These are phyloP conservation scores for Penicillium capsulatum DNA, from an alignment of 2,329 filamentous ascomycete genomes.

Conservation along the genomic window DNA sequence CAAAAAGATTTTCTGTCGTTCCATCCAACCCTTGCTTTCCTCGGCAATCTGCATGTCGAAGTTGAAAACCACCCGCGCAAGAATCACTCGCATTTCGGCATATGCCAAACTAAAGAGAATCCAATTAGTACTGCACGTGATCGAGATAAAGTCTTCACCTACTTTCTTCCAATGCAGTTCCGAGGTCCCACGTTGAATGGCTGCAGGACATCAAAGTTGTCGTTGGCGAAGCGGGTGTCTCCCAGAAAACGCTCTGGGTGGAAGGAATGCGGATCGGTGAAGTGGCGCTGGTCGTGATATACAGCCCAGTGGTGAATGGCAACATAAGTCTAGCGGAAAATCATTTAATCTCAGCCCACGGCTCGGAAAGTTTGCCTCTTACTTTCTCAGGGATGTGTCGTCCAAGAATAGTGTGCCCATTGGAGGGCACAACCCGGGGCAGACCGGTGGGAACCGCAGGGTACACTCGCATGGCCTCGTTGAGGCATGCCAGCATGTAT, in stretches of 20 bases:
- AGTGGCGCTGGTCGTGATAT: slow-evolving; percentile 30
- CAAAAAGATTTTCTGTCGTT: slow-evolving; percentile 36
- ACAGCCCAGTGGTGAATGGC: slow-evolving; percentile 44
- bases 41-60: slow-evolving; percentile 47
- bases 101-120: slow-evolving; percentile 43
- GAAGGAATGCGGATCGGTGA: slow-evolving; percentile 9
- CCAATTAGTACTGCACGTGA: neutral
- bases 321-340: slow-evolving; percentile 44
- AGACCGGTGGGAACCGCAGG: slow-evolving; percentile 14
- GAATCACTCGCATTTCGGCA: slow-evolving; percentile 50
- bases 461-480: slow-evolving; percentile 9
- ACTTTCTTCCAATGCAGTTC: slow-evolving; percentile 52
- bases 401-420: slow-evolving; percentile 11
- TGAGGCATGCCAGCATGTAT: slow-evolving; percentile 1
- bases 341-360: too few species aligned
- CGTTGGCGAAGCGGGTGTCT: slow-evolving; percentile 35
- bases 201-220: slow-evolving; percentile 46
- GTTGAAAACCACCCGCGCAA: slow-evolving; percentile 48
- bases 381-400: slow-evolving; percentile 13
- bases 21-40: slow-evolving; percentile 38
- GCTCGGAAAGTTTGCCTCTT: neutral
- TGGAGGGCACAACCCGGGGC: slow-evolving; percentile 14
- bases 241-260: slow-evolving; percentile 16
- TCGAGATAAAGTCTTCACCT: slow-evolving; percentile 19
- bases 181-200: slow-evolving; percentile 50